Evolutionary conservation across 768 basidiomycete genomes (phyloP).

Genomic region (Tulasnella sp.): DNA sequence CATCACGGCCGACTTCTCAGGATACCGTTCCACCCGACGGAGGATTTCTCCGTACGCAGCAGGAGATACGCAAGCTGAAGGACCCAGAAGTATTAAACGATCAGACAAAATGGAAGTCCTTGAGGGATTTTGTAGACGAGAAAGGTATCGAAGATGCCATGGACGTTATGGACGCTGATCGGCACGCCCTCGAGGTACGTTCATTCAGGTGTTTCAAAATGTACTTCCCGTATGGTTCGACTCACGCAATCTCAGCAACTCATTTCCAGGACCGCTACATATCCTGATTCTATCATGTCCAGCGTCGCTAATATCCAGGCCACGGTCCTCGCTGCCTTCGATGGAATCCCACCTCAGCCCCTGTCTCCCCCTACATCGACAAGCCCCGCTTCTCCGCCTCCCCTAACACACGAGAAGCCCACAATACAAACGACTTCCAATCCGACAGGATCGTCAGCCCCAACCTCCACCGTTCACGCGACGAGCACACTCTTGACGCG

Average conservation of each 20-base stretch:
- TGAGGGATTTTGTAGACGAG: constrained; percentile 80
- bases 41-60: constrained; percentile 2
- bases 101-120: constrained; percentile 53
- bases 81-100: constrained; percentile 8
- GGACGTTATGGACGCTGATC: constrained; percentile 60
- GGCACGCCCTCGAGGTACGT: constrained; percentile 50
- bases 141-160: constrained; percentile 63
- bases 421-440: background rate
- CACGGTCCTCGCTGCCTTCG: constrained; percentile 32
- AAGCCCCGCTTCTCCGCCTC: constrained; percentile 17
- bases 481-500: constrained; percentile 39
- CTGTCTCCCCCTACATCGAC: constrained; percentile 13
- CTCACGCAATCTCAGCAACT: constrained; percentile 35
- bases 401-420: background rate
- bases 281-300: constrained; percentile 47
- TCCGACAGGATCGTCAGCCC: background rate
- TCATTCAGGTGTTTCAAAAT: background rate
- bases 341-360: background rate
- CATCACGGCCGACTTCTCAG: background rate
- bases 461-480: constrained; percentile 23
- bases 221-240: background rate
- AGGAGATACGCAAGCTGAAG: constrained; percentile 4
- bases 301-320: constrained; percentile 45
- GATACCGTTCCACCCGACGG: background rate
- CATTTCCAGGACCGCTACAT: constrained; percentile 50